A percentile compares a stretch with the other conserved stretches of the same genome.
These are phyloP conservation scores for Hypoxylon sp. DNA, from an alignment of 2,329 filamentous ascomycete genomes.

Conservation along the genomic window DNA sequence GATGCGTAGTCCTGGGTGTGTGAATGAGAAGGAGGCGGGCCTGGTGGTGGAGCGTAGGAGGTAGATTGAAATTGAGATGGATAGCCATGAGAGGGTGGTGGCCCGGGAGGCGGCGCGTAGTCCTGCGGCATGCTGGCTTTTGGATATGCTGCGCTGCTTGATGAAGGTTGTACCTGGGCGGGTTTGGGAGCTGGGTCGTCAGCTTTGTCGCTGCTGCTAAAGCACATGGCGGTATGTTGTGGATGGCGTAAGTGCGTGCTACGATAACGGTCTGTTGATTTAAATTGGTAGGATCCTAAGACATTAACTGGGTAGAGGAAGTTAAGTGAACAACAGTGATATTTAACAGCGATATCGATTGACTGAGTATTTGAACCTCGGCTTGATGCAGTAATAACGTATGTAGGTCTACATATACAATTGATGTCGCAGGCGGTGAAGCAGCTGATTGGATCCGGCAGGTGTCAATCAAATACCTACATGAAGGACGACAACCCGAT, in stretches of 20 bases:
- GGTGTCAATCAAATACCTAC: background rate
- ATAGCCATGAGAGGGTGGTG: constrained; percentile 44
- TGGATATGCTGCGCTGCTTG: constrained; percentile 39
- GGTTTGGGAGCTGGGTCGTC: constrained; percentile 60
- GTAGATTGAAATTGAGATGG: constrained; percentile 10
- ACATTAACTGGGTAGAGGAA: background rate
- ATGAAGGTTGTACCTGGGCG: constrained; percentile 45
- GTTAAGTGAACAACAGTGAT: background rate
- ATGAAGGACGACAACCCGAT: background rate
- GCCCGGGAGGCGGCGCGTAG: constrained; percentile 52
- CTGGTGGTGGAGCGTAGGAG: constrained; percentile 55
- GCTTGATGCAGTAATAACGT: background rate
- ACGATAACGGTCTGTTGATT: background rate
- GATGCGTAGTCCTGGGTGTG: constrained; percentile 46
- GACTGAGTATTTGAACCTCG: background rate
- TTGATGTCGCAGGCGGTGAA: background rate
- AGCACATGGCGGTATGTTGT: constrained; percentile 61
- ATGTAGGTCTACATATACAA: background rate
- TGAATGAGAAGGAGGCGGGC: constrained; percentile 55
- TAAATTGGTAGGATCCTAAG: background rate
- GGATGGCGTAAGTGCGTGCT: background rate
- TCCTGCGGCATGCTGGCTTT: constrained; percentile 47
- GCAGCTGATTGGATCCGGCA: background rate
- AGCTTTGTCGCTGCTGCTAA: constrained; percentile 61
- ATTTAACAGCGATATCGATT: background rate